These are phyloP conservation scores for Gracilariopsis chorda DNA, from an alignment of 23 red algal genomes.

Conservation along the genomic window DNA sequence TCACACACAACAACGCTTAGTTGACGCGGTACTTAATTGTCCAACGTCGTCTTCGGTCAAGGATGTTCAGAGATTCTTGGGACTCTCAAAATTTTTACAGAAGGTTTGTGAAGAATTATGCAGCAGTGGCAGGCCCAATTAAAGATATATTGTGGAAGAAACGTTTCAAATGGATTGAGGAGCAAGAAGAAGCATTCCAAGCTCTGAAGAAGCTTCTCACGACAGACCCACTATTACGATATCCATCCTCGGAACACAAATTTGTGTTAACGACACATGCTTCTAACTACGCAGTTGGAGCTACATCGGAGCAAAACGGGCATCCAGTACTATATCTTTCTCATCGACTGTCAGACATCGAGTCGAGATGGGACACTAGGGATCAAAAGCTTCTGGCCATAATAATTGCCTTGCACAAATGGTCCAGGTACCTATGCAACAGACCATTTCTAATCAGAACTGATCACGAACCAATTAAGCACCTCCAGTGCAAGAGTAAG, in stretches of 20 bases:
- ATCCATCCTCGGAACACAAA: not conserved
- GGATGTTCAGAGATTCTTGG: not conserved
- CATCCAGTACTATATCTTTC: not conserved
- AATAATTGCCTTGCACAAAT: not conserved
- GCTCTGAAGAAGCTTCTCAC: not conserved
- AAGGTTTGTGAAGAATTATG: not conserved
- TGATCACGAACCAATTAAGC: not conserved
- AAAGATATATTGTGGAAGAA: not conserved
- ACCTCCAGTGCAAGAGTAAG: not conserved
- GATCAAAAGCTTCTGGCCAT: not conserved
- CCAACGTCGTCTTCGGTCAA: not conserved
- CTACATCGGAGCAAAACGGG: not conserved
- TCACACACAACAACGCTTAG: not conserved
- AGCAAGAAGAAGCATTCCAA: not conserved
- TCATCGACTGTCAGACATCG: not conserved
- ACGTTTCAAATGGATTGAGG: not conserved
- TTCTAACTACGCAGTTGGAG: not conserved
- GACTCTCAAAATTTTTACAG: not conserved
- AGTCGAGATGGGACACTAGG: not conserved
- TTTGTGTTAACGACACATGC: not conserved
- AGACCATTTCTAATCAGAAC: not conserved
- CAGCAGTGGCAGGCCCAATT: not conserved
- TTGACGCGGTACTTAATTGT: not conserved
- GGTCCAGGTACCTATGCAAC: not conserved
- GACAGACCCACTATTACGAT: not conserved